These are phyloP conservation scores for Beauveria caledonica DNA, from an alignment of 2,329 filamentous ascomycete genomes.

Conservation along the genomic window DNA sequence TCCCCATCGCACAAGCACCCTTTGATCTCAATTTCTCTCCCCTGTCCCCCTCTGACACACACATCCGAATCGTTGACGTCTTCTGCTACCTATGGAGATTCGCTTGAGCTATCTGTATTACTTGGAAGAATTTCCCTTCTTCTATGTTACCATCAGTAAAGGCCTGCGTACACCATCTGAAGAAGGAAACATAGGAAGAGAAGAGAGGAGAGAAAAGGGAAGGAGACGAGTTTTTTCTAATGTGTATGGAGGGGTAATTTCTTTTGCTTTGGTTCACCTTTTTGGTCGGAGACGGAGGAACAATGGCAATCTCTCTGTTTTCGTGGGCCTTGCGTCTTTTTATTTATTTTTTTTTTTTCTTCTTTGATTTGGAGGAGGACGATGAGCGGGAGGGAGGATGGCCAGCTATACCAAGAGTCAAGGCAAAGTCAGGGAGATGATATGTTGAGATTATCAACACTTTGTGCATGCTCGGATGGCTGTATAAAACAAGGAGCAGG, in stretches of 20 bases:
- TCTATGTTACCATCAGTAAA: not conserved
- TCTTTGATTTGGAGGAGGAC: conserved; percentile 11
- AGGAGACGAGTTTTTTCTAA: not conserved
- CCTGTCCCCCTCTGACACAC: conserved; percentile 10
- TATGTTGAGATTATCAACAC: conserved; percentile 29
- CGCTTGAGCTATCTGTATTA: conserved; percentile 11
- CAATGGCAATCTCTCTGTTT: not conserved
- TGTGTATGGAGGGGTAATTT: not conserved
- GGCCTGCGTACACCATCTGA: not conserved
- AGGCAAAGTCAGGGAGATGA: conserved; percentile 27
- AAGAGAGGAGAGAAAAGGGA: not conserved
- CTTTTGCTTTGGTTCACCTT: not conserved
- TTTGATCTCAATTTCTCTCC: conserved; percentile 19
- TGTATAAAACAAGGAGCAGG: no score
- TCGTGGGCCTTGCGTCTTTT: not conserved
- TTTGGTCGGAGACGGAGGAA: not conserved
- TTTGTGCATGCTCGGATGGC: not conserved
- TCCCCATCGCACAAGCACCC: not conserved
- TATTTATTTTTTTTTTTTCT: not conserved
- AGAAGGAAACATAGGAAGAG: not conserved
- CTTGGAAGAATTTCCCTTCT: conserved; percentile 3
- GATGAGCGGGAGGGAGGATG: conserved; percentile 4
- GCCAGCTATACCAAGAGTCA: conserved; percentile 23
- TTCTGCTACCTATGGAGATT: not conserved
- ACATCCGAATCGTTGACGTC: conserved; percentile 16